These are phyloP conservation scores for Backusella morwellensis DNA, from an alignment of 192 early-diverging fungal species.

Conservation along the genomic window DNA sequence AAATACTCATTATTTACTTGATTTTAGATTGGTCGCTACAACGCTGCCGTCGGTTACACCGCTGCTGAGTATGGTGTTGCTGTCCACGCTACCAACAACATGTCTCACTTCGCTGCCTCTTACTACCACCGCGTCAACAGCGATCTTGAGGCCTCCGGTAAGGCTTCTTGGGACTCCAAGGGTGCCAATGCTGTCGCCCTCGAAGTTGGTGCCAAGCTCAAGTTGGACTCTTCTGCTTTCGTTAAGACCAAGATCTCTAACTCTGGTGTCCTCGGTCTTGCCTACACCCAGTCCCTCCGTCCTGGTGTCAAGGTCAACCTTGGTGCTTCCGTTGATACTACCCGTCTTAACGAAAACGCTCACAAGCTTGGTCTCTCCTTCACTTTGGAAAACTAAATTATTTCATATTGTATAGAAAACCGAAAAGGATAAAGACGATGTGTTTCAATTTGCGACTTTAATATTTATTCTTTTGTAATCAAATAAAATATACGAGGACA, in stretches of 20 bases:
- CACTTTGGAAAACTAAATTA: constrained; percentile 84
- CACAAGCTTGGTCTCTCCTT: constrained; percentile 95
- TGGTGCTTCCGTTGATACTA: constrained; percentile 94
- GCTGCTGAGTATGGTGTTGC: constrained; percentile 86
- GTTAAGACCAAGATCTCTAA: constrained; percentile 90
- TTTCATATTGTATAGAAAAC: constrained; percentile 1
- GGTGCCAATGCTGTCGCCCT: constrained; percentile 88
- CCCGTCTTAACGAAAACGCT: constrained; percentile 88
- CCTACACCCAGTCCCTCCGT: constrained; percentile 91
- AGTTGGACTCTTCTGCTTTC: constrained; percentile 84
- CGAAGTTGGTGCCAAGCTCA: constrained; percentile 95
- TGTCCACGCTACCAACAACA: constrained; percentile 89
- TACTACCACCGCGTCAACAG: constrained; percentile 96
- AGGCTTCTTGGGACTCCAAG: constrained; percentile 87
- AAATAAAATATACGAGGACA: constrained; percentile 1
- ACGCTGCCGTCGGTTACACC: constrained; percentile 83
- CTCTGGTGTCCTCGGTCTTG: constrained; percentile 86
- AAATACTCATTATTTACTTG: neutral
- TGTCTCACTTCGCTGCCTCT: constrained; percentile 86
- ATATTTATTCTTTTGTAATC: neutral
- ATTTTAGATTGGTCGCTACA: constrained; percentile 73
- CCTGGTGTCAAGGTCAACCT: constrained; percentile 93
- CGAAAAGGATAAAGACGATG: neutral
- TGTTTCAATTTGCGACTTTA: neutral
- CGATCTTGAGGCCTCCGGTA: constrained; percentile 93